phyloP scores from a whole-genome alignment of 208 protist genomes.

The Entamoeba nuttalli region DNA sequence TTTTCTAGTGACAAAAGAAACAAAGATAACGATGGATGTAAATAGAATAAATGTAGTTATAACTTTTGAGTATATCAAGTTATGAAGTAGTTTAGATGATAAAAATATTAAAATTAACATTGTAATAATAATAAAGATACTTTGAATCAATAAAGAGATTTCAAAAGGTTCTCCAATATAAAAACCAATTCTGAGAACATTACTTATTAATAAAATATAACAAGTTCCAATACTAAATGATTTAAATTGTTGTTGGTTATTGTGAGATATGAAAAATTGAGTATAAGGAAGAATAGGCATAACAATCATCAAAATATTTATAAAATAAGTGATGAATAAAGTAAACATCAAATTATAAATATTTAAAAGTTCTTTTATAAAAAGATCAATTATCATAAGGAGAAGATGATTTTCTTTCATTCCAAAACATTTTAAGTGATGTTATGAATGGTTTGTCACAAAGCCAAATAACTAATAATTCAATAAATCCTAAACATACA shows the following conservation, averaged over 20 bases:
- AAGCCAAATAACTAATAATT: background rate
- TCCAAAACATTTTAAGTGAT: background rate
- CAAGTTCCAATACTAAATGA: background rate
- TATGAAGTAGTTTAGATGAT: background rate
- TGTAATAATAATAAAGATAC: background rate
- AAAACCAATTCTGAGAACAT: background rate
- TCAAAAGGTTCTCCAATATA: background rate
- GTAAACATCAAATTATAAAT: no score
- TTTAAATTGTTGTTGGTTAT: background rate
- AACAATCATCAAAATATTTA: background rate
- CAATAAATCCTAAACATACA: background rate
- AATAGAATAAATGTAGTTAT: background rate
- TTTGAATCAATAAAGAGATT: background rate
- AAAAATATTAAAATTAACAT: background rate
- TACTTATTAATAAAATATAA: background rate
- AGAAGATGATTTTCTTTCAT: background rate
- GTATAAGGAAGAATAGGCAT: background rate
- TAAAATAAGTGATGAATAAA: no score
- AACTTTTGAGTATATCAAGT: background rate
- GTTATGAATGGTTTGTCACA: background rate
- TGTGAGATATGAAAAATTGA: background rate
- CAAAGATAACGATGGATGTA: background rate
- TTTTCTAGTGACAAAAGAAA: background rate
- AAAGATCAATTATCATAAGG: no score
- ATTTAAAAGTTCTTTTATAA: no score